Evolutionary conservation across 2,329 filamentous ascomycete genomes (phyloP).

Genomic region (Tolypocladium endophyticum): DNA sequence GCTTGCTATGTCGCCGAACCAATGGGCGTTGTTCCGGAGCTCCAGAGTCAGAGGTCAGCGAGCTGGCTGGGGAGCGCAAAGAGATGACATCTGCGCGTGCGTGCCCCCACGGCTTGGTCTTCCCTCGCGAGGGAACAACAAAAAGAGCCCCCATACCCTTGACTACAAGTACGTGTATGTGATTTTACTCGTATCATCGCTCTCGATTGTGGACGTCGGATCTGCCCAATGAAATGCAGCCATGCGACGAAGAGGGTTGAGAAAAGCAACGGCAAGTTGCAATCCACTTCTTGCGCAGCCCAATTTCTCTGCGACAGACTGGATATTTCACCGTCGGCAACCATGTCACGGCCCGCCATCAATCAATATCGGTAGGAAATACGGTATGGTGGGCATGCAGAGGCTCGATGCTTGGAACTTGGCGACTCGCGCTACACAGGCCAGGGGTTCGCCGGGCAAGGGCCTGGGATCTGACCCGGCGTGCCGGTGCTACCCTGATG

Average conservation of each 20-base stretch:
- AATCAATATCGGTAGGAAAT: background rate
- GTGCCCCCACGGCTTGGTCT: background rate
- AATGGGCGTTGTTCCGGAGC: background rate
- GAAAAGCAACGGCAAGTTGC: background rate
- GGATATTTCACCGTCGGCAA: background rate
- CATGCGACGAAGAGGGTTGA: background rate
- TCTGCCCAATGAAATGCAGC: background rate
- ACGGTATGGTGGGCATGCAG: background rate
- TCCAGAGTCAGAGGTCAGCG: background rate
- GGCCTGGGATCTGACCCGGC: background rate
- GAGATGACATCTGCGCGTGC: background rate
- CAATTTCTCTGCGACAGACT: background rate
- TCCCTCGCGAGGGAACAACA: background rate
- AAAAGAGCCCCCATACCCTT: background rate
- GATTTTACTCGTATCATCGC: background rate
- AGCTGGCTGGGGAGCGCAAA: conserved; percentile 1
- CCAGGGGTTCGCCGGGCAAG: background rate
- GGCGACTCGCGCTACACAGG: background rate
- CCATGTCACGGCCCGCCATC: background rate
- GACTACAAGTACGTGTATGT: too few relatives aligned
- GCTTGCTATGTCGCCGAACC: background rate
- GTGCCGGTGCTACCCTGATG: background rate
- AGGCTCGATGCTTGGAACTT: background rate
- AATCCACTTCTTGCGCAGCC: background rate
- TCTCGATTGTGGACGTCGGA: background rate